These are phyloP conservation scores for Globisporangium cystogenes DNA, from an alignment of 352 stramenopile genomes.

Conservation along the genomic window DNA sequence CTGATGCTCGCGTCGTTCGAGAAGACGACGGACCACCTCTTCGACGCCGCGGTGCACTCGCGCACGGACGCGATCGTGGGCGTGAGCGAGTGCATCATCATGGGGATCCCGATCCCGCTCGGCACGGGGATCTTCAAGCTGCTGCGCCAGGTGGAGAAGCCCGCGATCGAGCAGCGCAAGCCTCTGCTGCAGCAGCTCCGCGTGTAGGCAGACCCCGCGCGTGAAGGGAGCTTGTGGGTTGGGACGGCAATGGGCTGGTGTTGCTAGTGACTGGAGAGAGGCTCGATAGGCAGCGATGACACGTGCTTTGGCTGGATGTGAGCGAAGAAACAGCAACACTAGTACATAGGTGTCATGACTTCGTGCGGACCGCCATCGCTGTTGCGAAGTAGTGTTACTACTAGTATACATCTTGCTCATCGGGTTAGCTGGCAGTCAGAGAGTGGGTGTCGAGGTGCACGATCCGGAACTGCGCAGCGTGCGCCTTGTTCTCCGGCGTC, in stretches of 20 bases:
- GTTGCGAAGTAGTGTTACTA: no score
- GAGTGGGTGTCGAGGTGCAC: conserved; percentile 34
- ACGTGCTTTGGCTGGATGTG: no score
- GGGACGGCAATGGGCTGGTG: neutral
- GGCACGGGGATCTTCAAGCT: conserved; percentile 99
- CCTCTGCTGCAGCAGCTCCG: conserved; percentile 39
- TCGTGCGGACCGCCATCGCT: no score
- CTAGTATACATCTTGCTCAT: no score
- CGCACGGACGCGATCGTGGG: conserved; percentile 97
- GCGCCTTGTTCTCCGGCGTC: conserved; percentile 54
- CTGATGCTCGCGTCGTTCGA: conserved; percentile 99
- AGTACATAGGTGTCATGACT: no score
- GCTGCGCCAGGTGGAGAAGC: conserved; percentile 80
- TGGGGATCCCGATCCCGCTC: conserved; percentile 98
- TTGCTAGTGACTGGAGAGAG: neutral
- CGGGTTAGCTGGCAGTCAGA: no score
- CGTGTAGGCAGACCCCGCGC: no score
- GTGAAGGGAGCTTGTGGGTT: neutral
- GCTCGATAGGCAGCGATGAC: no score
- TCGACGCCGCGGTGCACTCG: conserved; percentile 98
- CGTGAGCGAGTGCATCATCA: conserved; percentile 99
- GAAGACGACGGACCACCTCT: conserved; percentile 99
- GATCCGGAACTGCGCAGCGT: conserved; percentile 50
- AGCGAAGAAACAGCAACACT: no score
- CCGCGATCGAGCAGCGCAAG: conserved; percentile 52